Evolutionary conservation across 352 stramenopile species (phyloP).

Genomic region (Pythium rishiriense): DNA sequence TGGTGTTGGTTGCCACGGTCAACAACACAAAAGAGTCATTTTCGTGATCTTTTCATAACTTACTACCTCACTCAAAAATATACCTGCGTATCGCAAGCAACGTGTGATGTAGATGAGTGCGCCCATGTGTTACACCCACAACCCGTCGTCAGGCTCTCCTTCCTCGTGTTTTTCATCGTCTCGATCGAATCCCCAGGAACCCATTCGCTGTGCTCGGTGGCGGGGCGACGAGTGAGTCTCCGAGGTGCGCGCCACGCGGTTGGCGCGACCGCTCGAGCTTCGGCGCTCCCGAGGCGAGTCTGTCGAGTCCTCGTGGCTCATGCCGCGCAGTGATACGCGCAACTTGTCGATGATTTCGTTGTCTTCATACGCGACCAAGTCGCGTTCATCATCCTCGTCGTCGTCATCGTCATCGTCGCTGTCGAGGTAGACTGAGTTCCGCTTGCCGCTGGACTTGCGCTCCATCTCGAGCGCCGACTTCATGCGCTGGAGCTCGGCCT

Average conservation of each 20-base stretch:
- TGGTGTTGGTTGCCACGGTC: no score
- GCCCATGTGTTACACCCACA: slow-evolving; percentile 46
- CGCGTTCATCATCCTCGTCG: slow-evolving; percentile 10
- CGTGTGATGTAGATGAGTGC: neutral
- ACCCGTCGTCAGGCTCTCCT: slow-evolving; percentile 45
- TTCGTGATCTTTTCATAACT: slow-evolving; percentile 25
- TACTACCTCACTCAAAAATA: slow-evolving; percentile 2
- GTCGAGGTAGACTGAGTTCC: slow-evolving; percentile 30
- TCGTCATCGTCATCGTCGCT: slow-evolving; percentile 32
- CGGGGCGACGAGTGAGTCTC: slow-evolving; percentile 23
- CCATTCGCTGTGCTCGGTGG: slow-evolving; percentile 13
- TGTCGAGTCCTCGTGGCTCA: slow-evolving; percentile 10
- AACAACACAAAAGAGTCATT: no score
- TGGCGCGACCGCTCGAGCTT: slow-evolving; percentile 4
- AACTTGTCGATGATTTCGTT: slow-evolving; percentile 27
- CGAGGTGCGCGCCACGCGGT: slow-evolving; percentile 1
- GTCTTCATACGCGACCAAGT: slow-evolving; percentile 22
- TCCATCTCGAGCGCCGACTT: slow-evolving; percentile 55
- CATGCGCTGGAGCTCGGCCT: slow-evolving; percentile 50
- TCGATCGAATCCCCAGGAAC: slow-evolving; percentile 23
- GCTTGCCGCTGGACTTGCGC: slow-evolving; percentile 40
- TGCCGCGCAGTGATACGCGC: slow-evolving; percentile 22
- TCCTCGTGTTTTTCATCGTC: slow-evolving; percentile 33
- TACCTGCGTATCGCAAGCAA: neutral
- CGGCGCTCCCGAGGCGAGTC: slow-evolving; percentile 5